phyloP scores from a whole-genome alignment of 495 filamentous ascomycete species.

The Alectoria sarmentosa region DNA sequence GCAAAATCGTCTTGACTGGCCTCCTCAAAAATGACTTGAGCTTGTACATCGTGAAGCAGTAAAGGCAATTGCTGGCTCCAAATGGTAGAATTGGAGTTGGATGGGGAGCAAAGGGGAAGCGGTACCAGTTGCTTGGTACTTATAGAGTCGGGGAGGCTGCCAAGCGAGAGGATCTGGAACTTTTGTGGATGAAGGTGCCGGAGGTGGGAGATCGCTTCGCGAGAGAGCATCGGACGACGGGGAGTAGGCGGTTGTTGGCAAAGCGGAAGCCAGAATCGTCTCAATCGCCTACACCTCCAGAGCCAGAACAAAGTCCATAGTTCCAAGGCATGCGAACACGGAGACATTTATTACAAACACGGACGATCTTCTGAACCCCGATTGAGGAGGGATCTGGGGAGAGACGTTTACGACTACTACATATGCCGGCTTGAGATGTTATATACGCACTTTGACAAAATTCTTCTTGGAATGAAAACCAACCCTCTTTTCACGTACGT shows the following conservation, averaged over 20 bases:
- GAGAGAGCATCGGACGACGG: not conserved
- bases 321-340: not conserved
- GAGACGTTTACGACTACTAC: no score
- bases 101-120: not conserved
- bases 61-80: not conserved
- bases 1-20: not conserved
- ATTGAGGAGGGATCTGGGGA: no score
- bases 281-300: no score
- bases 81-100: not conserved
- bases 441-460: no score
- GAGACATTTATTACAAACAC: no score
- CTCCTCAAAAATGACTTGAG: not conserved
- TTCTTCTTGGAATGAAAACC: no score
- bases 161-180: not conserved
- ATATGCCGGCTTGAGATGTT: no score
- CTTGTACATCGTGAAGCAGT: not conserved
- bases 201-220: not conserved
- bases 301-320: not conserved
- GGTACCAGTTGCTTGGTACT: not conserved
- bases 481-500: no score
- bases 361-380: no score
- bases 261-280: no score
- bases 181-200: not conserved
- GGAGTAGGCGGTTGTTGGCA: not conserved
- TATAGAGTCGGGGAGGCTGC: not conserved